phyloP scores from a whole-genome alignment of 2,329 filamentous ascomycete species.

The Aspergillus sp. region DNA sequence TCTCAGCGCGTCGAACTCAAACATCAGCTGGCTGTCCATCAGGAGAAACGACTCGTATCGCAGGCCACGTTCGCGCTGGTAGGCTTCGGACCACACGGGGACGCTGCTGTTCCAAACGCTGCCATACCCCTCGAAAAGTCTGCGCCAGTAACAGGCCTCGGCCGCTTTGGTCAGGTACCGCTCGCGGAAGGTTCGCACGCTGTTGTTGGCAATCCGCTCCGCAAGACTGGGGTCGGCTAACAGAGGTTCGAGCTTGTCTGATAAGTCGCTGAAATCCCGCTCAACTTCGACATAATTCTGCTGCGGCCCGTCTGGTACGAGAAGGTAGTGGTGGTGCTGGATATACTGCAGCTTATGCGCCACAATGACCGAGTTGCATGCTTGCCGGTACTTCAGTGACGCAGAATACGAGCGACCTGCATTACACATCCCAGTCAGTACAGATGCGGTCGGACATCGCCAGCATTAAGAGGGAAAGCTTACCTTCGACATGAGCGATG shows the following conservation, averaged over 20 bases:
- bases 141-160: slow-evolving; percentile 55
- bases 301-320: slow-evolving; percentile 42
- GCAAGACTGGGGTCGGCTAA: slow-evolving; percentile 39
- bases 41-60: slow-evolving; percentile 35
- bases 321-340: slow-evolving; percentile 49
- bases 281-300: slow-evolving; percentile 52
- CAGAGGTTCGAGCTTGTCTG: slow-evolving; percentile 38
- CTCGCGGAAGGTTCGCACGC: slow-evolving; percentile 48
- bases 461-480: slow-evolving; percentile 5
- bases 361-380: slow-evolving; percentile 49
- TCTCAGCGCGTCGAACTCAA: slow-evolving; percentile 18
- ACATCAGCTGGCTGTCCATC: slow-evolving; percentile 29
- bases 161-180: slow-evolving; percentile 53
- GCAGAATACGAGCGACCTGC: slow-evolving; percentile 48
- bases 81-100: slow-evolving; percentile 7
- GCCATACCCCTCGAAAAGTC: slow-evolving; percentile 38
- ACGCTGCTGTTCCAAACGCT: slow-evolving; percentile 25
- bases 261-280: slow-evolving; percentile 57
- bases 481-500: slow-evolving; percentile 56
- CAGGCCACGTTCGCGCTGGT: slow-evolving; percentile 19
- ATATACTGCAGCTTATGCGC: slow-evolving; percentile 50
- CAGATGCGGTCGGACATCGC: neutral
- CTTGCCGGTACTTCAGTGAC: slow-evolving; percentile 52
- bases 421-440: neutral
- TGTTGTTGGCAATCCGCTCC: slow-evolving; percentile 50